Percentiles rank a stretch among this genome's conserved stretches.
Evolutionary conservation across 768 basidiomycete species (phyloP).

Genomic region (Cubamyces sp.): DNA sequence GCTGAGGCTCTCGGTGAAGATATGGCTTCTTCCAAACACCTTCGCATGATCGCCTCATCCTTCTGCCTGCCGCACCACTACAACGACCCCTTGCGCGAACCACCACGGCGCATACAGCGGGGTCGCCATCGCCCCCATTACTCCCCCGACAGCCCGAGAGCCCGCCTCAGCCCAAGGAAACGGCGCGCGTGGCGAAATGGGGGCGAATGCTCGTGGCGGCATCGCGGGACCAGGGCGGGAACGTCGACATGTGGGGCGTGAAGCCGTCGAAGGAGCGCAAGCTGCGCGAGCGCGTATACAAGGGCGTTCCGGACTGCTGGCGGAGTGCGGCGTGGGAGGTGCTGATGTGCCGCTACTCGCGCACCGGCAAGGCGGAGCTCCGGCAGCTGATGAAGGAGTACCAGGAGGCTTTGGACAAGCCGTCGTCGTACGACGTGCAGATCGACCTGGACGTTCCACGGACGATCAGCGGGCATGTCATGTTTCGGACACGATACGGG

Average conservation of each 20-base stretch:
- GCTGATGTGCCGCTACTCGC: slow-evolving; percentile 62
- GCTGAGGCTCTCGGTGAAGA: slow-evolving; percentile 43
- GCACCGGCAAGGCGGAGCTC: slow-evolving; percentile 49
- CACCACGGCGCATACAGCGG: slow-evolving; percentile 39
- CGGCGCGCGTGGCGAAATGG: slow-evolving; percentile 87
- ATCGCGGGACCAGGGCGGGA: slow-evolving; percentile 74
- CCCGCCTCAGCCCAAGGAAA: slow-evolving; percentile 61
- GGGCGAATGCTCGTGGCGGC: slow-evolving; percentile 82
- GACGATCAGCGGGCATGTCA: slow-evolving; percentile 92
- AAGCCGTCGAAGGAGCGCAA: slow-evolving; percentile 67
- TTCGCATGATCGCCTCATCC: slow-evolving; percentile 83
- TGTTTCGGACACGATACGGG: slow-evolving; percentile 96
- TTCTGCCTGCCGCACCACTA: slow-evolving; percentile 65
- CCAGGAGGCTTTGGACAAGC: slow-evolving; percentile 68
- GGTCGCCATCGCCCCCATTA: slow-evolving; percentile 49
- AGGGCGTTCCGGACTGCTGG: slow-evolving; percentile 98
- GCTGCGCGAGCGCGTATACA: slow-evolving; percentile 79
- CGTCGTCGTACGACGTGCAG: slow-evolving; percentile 92
- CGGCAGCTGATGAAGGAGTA: slow-evolving; percentile 53
- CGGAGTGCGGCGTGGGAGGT: slow-evolving; percentile 90
- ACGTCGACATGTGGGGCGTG: slow-evolving; percentile 74
- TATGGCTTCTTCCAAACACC: slow-evolving; percentile 89
- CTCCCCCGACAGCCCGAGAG: slow-evolving; percentile 50
- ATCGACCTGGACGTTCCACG: slow-evolving; percentile 97
- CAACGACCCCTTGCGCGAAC: slow-evolving; percentile 58